Base-by-base conservation (phyloP, 116 monocot genomes). In the Trichopus zeylanicus region DNA sequence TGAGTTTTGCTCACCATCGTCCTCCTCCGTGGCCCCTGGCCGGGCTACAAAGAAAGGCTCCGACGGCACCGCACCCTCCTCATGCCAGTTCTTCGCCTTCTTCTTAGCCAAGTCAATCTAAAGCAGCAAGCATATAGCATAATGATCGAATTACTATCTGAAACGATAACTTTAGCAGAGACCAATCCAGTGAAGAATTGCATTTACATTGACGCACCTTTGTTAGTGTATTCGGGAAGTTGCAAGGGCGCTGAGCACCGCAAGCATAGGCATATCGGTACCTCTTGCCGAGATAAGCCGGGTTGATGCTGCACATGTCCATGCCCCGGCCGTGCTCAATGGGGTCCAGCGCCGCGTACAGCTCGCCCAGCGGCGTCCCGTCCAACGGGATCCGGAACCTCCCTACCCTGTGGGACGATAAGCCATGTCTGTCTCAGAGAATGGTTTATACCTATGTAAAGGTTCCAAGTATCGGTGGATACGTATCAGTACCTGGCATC, bases 221-320 rank as follows among this genome's bases (percentile, higher is more conserved):
- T 0, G 95, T 90, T 46, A 95, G 67, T 1, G 95, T 84, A 66
- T 95, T 95, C 29, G 95, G 95, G 60, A 95, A 95, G 76, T 95
- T 90, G 66, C 95, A 90, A 35, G 95, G 95, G 23, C 95, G 64
- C n/a, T 37, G 57, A 12, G 95, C 95, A 2, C 95, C 90, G 28
- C 95, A 87, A 15, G 90, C 95, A 51, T 95, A 95, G 1, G 77
- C 84, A 46, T 87, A 95, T 53, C 95, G 72, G 37, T 95, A 87
- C 62, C 70, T 69, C 69, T 79, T 90, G 20, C 95, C 87, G 26
- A 84, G 38, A 63, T 81, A 60, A 0, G 71, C 67, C 8, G 76
- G 95, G 71, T 95, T 95, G 57, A 95, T 81, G 60, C 78, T 86
- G 76, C 87, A 89, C 95, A 90, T 95, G 56, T 95, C 95, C 67